Evolutionary conservation across 768 basidiomycete genomes (phyloP).

Genomic region (Tulasnella sp.): DNA sequence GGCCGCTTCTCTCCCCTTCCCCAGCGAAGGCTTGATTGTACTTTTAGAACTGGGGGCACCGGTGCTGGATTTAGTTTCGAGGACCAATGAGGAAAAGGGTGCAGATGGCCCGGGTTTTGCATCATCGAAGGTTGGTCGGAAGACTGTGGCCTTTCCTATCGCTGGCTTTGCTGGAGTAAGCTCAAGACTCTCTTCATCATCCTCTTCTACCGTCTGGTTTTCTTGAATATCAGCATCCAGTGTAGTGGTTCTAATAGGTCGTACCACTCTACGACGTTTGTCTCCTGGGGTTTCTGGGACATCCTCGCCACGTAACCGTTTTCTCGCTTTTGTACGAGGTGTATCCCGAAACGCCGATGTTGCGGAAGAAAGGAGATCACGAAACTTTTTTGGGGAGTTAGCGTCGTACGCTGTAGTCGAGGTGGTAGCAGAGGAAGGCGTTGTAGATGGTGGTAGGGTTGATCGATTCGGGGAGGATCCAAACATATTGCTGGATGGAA

Average conservation of each 20-base stretch:
- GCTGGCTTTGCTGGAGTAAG: slow-evolving; percentile 8
- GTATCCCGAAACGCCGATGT: slow-evolving; percentile 13
- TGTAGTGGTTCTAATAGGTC: background rate
- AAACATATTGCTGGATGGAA: background rate
- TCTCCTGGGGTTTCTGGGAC: slow-evolving; percentile 15
- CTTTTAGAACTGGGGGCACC: no score
- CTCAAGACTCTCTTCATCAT: slow-evolving; percentile 7
- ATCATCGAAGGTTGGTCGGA: slow-evolving; percentile 10
- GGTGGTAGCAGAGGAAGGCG: background rate
- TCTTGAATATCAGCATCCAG: background rate
- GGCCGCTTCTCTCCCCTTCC: no score
- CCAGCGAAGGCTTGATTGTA: no score
- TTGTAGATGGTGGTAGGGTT: background rate
- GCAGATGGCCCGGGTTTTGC: no score
- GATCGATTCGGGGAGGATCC: background rate
- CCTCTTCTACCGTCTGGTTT: background rate
- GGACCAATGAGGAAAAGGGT: no score
- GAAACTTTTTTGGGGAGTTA: slow-evolving; percentile 9
- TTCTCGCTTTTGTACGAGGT: slow-evolving; percentile 16
- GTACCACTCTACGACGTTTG: background rate
- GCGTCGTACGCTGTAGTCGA: background rate
- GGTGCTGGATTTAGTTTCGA: no score
- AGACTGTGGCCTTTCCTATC: slow-evolving; percentile 8
- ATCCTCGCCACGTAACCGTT: slow-evolving; percentile 17
- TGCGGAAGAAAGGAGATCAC: background rate